Percentiles rank a stretch among this genome's conserved stretches.
Evolutionary conservation across 805 yeast genomes (phyloP).

Genomic region (Candida nitratophila): DNA sequence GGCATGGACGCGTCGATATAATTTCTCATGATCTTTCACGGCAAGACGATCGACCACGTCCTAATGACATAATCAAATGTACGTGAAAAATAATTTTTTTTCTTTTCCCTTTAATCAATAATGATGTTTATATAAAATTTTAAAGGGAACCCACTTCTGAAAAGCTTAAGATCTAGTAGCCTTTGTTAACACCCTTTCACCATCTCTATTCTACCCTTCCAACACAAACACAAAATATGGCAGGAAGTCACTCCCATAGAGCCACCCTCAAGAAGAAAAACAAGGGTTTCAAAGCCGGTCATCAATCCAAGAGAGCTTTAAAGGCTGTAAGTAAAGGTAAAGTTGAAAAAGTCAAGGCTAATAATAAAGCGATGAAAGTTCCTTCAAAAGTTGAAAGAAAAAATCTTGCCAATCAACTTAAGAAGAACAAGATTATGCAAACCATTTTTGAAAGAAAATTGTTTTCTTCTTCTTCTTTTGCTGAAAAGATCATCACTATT

Average conservation of each 20-base stretch:
- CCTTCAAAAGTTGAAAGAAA: slow-evolving; percentile 57
- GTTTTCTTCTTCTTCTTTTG: slow-evolving; percentile 63
- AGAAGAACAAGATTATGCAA: slow-evolving; percentile 60
- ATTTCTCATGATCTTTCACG: no score
- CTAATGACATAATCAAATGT: no score
- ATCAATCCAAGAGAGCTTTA: slow-evolving; percentile 80
- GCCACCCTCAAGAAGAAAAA: slow-evolving; percentile 77
- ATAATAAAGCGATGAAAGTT: slow-evolving; percentile 30
- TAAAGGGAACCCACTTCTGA: no score
- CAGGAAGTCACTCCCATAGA: slow-evolving; percentile 72
- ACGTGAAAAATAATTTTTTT: no score
- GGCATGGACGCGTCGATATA: no score
- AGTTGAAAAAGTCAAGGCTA: slow-evolving; percentile 55
- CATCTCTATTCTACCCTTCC: not conserved
- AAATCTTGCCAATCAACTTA: slow-evolving; percentile 71
- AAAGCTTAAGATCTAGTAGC: no score
- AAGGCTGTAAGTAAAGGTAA: slow-evolving; percentile 81
- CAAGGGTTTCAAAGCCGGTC: slow-evolving; percentile 87
- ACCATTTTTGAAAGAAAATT: slow-evolving; percentile 54
- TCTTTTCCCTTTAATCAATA: no score
- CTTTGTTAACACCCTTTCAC: no score
- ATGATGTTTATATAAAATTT: no score
- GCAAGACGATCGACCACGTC: no score
- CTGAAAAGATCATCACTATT: slow-evolving; percentile 77
- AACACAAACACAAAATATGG: slow-evolving; percentile 34